Evolutionary conservation across 805 yeast species (phyloP).

Genomic region (Candida maesae): DNA sequence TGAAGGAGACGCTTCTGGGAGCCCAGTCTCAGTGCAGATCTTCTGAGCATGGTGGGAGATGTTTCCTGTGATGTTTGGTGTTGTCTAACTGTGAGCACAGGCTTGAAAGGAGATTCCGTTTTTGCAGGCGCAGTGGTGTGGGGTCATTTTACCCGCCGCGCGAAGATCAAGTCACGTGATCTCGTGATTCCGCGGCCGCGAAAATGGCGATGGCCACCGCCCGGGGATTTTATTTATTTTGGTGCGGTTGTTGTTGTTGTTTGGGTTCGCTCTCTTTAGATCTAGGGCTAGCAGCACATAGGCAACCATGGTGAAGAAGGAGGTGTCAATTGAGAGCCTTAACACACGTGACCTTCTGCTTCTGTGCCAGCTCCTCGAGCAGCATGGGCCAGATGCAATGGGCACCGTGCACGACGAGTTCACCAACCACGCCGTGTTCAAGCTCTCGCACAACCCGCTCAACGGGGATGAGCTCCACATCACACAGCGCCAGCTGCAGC

Average conservation of each 20-base stretch:
- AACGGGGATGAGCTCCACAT: constrained; percentile 9
- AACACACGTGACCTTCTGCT: constrained; percentile 25
- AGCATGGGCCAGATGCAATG: constrained; percentile 15
- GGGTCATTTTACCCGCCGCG: neutral
- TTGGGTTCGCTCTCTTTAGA: too few species aligned
- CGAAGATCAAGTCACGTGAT: neutral
- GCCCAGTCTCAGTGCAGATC: neutral
- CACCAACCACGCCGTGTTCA: constrained; percentile 20
- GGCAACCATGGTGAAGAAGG: constrained; percentile 5
- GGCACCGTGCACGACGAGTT: constrained; percentile 14
- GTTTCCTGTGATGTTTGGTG: neutral
- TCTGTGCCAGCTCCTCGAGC: constrained; percentile 22
- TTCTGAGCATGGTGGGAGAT: neutral
- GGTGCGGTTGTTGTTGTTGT: too few species aligned
- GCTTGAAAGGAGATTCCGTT: neutral
- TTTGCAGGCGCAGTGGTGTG: neutral
- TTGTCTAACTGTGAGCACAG: too few species aligned
- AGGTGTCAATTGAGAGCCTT: constrained; percentile 10
- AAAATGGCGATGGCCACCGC: too few species aligned
- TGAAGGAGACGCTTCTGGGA: neutral
- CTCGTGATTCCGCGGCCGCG: too few species aligned
- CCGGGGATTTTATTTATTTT: too few species aligned
- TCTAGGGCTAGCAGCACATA: neutral
- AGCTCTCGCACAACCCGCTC: constrained; percentile 24
- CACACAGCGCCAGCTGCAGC: constrained; percentile 5